phyloP scores from a whole-genome alignment of 768 basidiomycete species.

The Kondoa subrosea region DNA sequence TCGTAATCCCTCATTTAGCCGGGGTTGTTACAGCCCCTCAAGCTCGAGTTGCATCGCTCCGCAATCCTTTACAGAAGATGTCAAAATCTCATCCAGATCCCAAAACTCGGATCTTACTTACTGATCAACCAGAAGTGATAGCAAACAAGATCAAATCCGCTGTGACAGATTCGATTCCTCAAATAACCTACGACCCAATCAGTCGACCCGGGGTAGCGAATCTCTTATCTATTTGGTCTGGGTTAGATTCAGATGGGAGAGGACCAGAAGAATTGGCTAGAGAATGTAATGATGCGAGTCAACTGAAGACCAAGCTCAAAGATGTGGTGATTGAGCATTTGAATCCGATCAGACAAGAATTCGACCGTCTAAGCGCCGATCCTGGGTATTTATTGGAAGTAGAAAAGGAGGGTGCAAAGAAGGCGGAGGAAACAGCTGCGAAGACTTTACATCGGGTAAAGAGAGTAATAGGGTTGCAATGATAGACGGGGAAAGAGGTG shows the following conservation, averaged over 20 bases:
- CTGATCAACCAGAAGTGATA: conserved; percentile 51
- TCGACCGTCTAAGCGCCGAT: conserved; percentile 47
- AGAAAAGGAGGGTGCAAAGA: conserved; percentile 46
- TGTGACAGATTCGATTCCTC: conserved; percentile 62
- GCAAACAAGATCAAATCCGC: conserved; percentile 55
- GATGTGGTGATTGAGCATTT: conserved; percentile 55
- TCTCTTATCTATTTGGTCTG: conserved; percentile 58
- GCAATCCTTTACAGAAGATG: conserved; percentile 77
- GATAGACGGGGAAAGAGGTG: too few relatives aligned
- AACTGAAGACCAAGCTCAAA: conserved; percentile 56
- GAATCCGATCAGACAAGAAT: conserved; percentile 52
- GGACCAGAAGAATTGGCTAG: conserved; percentile 17
- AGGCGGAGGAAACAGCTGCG: conserved; percentile 47
- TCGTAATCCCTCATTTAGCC: not conserved
- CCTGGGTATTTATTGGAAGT: conserved; percentile 46
- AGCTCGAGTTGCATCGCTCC: conserved; percentile 67
- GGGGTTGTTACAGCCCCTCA: conserved; percentile 48
- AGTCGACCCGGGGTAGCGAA: conserved; percentile 70
- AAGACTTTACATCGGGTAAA: conserved; percentile 54
- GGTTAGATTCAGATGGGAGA: conserved; percentile 44
- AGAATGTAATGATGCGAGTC: conserved; percentile 43
- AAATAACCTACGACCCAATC: conserved; percentile 63
- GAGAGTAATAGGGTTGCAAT: conserved; percentile 44
- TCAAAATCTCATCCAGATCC: conserved; percentile 74
- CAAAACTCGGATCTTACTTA: conserved; percentile 68